phyloP scores from a whole-genome alignment of 148 eudicot genomes.

The Gaultheria prostrata region DNA sequence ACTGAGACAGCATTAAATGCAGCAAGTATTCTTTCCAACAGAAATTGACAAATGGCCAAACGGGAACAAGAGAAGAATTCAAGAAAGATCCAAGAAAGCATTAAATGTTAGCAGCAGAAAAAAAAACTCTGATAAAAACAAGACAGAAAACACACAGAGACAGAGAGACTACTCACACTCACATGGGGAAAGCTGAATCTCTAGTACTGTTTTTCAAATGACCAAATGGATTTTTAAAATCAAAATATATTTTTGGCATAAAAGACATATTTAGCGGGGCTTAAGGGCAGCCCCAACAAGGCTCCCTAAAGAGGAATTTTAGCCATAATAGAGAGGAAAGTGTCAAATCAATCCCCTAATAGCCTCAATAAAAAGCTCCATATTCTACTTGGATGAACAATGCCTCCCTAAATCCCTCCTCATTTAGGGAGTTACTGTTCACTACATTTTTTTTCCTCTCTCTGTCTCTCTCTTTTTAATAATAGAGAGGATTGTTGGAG shows the following conservation, averaged over 20 bases:
- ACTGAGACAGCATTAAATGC: conserved; percentile 36
- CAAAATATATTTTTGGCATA: not conserved
- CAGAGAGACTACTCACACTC: conserved; percentile 31
- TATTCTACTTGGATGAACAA: too few relatives aligned
- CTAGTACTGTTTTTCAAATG: conserved; percentile 13
- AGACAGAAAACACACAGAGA: conserved; percentile 18
- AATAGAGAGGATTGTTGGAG: too few relatives aligned
- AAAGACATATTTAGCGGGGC: not conserved
- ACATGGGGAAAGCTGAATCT: conserved; percentile 15
- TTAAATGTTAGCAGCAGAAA: conserved; percentile 22
- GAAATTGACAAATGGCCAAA: conserved; percentile 28
- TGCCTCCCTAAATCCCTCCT: too few relatives aligned
- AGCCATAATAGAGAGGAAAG: too few relatives aligned
- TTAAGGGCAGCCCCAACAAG: too few relatives aligned
- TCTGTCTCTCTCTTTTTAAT: too few relatives aligned
- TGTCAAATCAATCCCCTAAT: too few relatives aligned
- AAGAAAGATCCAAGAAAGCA: conserved; percentile 32
- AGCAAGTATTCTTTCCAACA: conserved; percentile 21
- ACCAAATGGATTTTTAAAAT: conserved; percentile 9
- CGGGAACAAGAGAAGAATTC: conserved; percentile 20
- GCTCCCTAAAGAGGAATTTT: too few relatives aligned
- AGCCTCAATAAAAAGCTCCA: too few relatives aligned
- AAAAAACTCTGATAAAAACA: conserved; percentile 16
- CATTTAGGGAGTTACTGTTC: too few relatives aligned
- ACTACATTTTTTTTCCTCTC: too few relatives aligned